Conservation (phyloP, 768 basidiomycete genomes). For the Rubroboletus pulcherrimus region DNA sequence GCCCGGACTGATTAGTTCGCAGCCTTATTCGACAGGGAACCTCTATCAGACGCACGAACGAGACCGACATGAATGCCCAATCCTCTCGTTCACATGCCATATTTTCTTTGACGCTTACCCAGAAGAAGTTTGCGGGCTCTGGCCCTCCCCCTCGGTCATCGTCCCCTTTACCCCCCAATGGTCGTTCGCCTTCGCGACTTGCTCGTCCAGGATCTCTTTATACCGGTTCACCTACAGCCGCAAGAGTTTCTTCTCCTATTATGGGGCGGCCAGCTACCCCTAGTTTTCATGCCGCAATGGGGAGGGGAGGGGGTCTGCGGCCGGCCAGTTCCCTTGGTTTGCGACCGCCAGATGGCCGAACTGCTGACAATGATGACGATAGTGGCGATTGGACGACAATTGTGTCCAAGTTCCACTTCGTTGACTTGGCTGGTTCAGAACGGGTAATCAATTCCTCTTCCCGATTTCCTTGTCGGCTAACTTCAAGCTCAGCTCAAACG, state of each 20-base stretch:
- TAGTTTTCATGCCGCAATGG: conserved; percentile 73
- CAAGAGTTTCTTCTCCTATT: conserved; percentile 70
- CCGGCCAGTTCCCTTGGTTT: conserved; percentile 79
- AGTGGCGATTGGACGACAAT: conserved; percentile 84
- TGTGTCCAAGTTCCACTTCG: conserved; percentile 96
- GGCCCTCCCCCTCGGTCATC: conserved; percentile 68
- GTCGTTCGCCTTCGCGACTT: conserved; percentile 74
- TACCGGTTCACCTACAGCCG: conserved; percentile 33
- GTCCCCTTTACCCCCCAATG: conserved; percentile 69
- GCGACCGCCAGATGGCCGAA: conserved; percentile 48
- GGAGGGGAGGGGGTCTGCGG: conserved; percentile 60
- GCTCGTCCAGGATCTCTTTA: conserved; percentile 82
- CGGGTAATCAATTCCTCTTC: conserved; percentile 46
- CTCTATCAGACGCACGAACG: conserved; percentile 87
- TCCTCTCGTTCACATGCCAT: conserved; percentile 98
- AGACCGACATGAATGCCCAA: conserved; percentile 99
- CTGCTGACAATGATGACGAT: conserved; percentile 50
- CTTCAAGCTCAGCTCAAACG: conserved; percentile 70
- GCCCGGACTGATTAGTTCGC: conserved; percentile 24
- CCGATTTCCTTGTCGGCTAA: conserved; percentile 13
- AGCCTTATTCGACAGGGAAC: conserved; percentile 89
- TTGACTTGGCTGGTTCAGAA: conserved; percentile 96
- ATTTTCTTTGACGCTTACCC: conserved; percentile 91
- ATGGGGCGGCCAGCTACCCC: conserved; percentile 77
- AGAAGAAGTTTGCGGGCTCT: conserved; percentile 79